Evolutionary conservation across 805 yeast species (phyloP).

Genomic region (Wickerhamiella cacticola): DNA sequence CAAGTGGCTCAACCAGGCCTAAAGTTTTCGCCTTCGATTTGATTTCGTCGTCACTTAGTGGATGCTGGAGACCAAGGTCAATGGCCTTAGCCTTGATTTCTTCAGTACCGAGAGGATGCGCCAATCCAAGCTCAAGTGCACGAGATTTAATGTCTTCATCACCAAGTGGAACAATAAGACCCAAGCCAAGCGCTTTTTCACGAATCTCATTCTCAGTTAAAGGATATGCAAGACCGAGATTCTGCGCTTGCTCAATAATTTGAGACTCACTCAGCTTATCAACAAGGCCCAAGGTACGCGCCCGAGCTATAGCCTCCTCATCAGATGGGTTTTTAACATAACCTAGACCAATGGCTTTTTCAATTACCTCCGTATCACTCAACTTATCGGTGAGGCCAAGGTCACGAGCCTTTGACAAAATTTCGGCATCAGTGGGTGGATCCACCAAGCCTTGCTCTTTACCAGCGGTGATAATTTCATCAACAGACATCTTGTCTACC

Average conservation of each 20-base stretch:
- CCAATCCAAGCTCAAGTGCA: conserved; percentile 23
- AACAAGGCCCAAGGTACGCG: conserved; percentile 21
- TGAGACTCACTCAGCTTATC: conserved; percentile 13
- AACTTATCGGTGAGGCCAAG: conserved; percentile 15
- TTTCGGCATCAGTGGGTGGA: conserved; percentile 9
- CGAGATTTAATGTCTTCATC: conserved; percentile 10
- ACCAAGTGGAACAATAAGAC: conserved; percentile 12
- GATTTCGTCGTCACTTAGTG: conserved; percentile 12
- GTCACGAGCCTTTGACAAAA: neutral
- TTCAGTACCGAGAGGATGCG: conserved; percentile 13
- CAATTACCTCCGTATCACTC: neutral
- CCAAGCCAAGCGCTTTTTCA: conserved; percentile 11
- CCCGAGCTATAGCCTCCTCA: conserved; percentile 31
- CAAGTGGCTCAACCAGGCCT: conserved; percentile 18
- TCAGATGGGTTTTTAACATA: conserved; percentile 29
- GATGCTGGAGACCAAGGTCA: conserved; percentile 8
- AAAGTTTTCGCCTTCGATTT: conserved; percentile 7
- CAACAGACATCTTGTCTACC: conserved; percentile 11
- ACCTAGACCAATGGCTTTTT: conserved; percentile 6
- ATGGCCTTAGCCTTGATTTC: conserved; percentile 11
- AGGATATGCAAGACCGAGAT: conserved; percentile 19
- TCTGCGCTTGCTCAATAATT: conserved; percentile 16
- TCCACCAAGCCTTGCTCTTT: conserved; percentile 13
- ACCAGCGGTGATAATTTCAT: conserved; percentile 13
- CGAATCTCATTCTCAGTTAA: conserved; percentile 12